Percentiles rank a stretch among this genome's conserved stretches.
Conservation (phyloP, 208 protist genomes). For the Crithidia expoeki region DNA sequence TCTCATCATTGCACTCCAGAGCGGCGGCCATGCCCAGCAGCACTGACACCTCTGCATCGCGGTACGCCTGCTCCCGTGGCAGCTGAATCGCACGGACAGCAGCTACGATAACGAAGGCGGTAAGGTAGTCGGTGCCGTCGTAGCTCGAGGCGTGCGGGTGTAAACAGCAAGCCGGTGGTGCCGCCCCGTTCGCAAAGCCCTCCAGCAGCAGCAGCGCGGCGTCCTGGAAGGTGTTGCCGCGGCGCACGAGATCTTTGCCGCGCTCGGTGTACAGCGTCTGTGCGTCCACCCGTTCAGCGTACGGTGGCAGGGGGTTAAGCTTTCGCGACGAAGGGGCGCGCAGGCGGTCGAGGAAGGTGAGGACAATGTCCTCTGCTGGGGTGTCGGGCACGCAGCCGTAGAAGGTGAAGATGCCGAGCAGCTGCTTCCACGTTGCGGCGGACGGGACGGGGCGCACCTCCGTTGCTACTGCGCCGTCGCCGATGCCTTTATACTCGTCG, state of each 20-base stretch:
- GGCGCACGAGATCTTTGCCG: constrained; percentile 60
- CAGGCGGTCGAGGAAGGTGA: constrained; percentile 70
- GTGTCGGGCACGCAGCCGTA: constrained; percentile 85
- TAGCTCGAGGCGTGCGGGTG: constrained; percentile 90
- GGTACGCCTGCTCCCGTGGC: constrained; percentile 51
- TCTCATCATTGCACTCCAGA: constrained; percentile 68
- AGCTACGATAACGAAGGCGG: constrained; percentile 75
- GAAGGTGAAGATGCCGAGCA: constrained; percentile 88
- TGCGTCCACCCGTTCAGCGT: constrained; percentile 59
- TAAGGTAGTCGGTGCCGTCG: constrained; percentile 73
- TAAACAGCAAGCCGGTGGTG: constrained; percentile 57
- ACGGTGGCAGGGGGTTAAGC: constrained; percentile 72
- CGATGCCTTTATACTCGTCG: constrained; percentile 50
- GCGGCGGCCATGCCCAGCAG: constrained; percentile 73
- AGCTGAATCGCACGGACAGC: constrained; percentile 60
- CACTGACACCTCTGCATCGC: constrained; percentile 64
- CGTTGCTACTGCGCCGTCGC: constrained; percentile 1
- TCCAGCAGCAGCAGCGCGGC: constrained; percentile 78
- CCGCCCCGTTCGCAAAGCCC: constrained; percentile 57
- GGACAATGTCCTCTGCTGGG: constrained; percentile 78
- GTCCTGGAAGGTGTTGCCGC: constrained; percentile 75
- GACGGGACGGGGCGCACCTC: constrained; percentile 37
- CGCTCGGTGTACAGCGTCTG: constrained; percentile 45
- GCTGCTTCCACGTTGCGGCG: constrained; percentile 90
- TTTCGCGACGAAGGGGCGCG: constrained; percentile 45